Evolutionary conservation across 129 eudicot species (phyloP).

Genomic region (Helianthus tuberosus): DNA sequence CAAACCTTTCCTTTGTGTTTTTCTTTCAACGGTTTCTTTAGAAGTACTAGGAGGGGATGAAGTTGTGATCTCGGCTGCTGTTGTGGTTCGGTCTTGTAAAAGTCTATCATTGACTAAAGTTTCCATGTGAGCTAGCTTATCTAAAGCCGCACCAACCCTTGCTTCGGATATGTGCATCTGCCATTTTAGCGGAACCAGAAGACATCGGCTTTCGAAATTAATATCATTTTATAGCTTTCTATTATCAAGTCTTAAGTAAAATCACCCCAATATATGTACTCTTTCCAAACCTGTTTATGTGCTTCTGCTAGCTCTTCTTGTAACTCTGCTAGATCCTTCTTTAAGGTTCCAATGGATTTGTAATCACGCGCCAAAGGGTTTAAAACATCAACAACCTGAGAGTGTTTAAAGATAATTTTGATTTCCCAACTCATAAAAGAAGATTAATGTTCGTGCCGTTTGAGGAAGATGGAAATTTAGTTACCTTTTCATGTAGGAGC

Average conservation of each 20-base stretch:
- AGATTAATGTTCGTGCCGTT: neutral
- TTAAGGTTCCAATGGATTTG: slow-evolving; percentile 89
- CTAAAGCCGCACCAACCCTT: slow-evolving; percentile 80
- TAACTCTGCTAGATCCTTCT: slow-evolving; percentile 84
- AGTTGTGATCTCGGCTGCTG: slow-evolving; percentile 39
- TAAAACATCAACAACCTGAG: slow-evolving; percentile 93
- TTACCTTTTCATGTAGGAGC: slow-evolving; percentile 97
- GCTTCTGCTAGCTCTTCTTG: slow-evolving; percentile 91
- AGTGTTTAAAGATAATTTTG: neutral
- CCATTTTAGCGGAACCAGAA: slow-evolving; percentile 19
- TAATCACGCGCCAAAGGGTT: slow-evolving; percentile 97
- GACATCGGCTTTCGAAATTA: slow-evolving; percentile 20
- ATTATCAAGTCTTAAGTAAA: neutral
- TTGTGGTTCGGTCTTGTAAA: slow-evolving; percentile 61
- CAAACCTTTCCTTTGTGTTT: slow-evolving; percentile 54
- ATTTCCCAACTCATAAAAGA: neutral
- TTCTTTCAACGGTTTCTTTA: slow-evolving; percentile 46
- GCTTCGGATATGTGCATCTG: slow-evolving; percentile 99
- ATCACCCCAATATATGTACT: slow-evolving; percentile 5
- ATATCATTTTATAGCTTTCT: neutral
- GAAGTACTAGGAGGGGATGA: slow-evolving; percentile 64
- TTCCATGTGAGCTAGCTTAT: slow-evolving; percentile 96
- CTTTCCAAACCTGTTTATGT: slow-evolving; percentile 70
- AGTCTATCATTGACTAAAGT: slow-evolving; percentile 87
- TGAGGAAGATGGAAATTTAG: neutral